phyloP scores from a whole-genome alignment of 2,329 filamentous ascomycete species.

The Aspergillus hiratsukae region DNA sequence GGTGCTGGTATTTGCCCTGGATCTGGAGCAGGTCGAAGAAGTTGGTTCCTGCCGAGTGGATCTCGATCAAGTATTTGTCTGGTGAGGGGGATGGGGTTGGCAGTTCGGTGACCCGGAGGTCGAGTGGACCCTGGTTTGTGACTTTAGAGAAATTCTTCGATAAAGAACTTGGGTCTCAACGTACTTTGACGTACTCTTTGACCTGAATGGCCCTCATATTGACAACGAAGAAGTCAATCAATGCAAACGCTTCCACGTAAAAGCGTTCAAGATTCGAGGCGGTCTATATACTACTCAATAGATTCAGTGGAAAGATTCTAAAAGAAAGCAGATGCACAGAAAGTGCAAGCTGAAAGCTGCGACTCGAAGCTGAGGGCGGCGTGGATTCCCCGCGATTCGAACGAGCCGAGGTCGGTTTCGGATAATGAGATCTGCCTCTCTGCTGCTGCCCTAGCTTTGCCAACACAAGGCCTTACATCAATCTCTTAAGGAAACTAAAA shows the following conservation, averaged over 20 bases:
- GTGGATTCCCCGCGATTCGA: slow-evolving; percentile 4
- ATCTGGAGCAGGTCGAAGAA: slow-evolving; percentile 98
- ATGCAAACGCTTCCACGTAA: not conserved
- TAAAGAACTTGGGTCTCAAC: slow-evolving; percentile 3
- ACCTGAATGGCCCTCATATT: slow-evolving; percentile 74
- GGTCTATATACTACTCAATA: not conserved
- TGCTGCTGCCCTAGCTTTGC: not conserved
- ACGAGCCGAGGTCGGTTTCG: slow-evolving; percentile 14
- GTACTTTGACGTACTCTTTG: slow-evolving; percentile 68
- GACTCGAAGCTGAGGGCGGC: not conserved
- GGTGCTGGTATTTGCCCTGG: slow-evolving; percentile 90
- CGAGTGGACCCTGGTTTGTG: slow-evolving; percentile 61
- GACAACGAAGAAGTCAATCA: not conserved
- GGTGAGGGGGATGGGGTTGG: slow-evolving; percentile 67
- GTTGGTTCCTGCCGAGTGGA: slow-evolving; percentile 84
- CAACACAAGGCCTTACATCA: too few species aligned
- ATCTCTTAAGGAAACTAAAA: not conserved
- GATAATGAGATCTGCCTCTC: slow-evolving; percentile 3
- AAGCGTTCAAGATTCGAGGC: not conserved
- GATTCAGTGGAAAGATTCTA: not conserved
- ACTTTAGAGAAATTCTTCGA: not conserved
- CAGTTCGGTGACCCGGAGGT: slow-evolving; percentile 70
- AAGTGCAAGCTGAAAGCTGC: not conserved
- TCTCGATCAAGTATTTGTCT: slow-evolving; percentile 78
- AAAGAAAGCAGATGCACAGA: not conserved